phyloP scores from a whole-genome alignment of 2,329 filamentous ascomycete genomes.

The Clonostachys rhizophaga region DNA sequence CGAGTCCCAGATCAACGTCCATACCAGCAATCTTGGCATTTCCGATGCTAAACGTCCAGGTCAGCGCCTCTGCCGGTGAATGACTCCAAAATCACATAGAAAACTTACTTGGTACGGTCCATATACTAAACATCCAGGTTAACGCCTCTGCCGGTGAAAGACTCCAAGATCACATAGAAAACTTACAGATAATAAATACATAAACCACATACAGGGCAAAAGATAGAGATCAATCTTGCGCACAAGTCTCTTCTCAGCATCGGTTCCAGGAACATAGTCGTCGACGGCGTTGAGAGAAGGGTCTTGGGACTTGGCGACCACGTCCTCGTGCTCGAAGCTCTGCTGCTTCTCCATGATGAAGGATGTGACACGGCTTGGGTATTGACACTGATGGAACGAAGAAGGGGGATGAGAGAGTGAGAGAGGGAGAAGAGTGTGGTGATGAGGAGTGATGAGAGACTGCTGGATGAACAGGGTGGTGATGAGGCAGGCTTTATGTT shows the following conservation, averaged over 20 bases:
- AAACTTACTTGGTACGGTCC: slow-evolving; percentile 58
- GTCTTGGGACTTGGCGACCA: slow-evolving; percentile 1
- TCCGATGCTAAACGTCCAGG: slow-evolving; percentile 18
- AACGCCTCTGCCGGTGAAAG: background rate
- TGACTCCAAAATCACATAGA: background rate
- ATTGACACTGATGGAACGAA: too few species aligned
- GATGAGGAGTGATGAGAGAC: too few species aligned
- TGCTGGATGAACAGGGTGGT: too few species aligned
- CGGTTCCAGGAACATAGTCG: slow-evolving; percentile 16
- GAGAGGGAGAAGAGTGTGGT: too few species aligned
- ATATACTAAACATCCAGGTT: slow-evolving; percentile 33
- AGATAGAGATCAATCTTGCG: slow-evolving; percentile 32
- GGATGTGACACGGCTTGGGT: background rate
- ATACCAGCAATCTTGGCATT: slow-evolving; percentile 50
- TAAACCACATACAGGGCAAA: slow-evolving; percentile 48
- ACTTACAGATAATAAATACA: slow-evolving; percentile 58
- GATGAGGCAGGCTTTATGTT: too few species aligned
- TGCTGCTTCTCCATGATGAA: slow-evolving; percentile 10
- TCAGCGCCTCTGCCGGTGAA: background rate
- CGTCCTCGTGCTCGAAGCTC: slow-evolving; percentile 6
- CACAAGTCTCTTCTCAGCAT: slow-evolving; percentile 24
- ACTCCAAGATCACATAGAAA: background rate
- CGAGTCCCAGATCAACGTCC: slow-evolving; percentile 39
- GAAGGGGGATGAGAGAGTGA: too few species aligned
- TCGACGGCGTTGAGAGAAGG: slow-evolving; percentile 5